Base-by-base conservation (phyloP, 495 filamentous ascomycete species). In the Aspergillus baeticus region DNA sequence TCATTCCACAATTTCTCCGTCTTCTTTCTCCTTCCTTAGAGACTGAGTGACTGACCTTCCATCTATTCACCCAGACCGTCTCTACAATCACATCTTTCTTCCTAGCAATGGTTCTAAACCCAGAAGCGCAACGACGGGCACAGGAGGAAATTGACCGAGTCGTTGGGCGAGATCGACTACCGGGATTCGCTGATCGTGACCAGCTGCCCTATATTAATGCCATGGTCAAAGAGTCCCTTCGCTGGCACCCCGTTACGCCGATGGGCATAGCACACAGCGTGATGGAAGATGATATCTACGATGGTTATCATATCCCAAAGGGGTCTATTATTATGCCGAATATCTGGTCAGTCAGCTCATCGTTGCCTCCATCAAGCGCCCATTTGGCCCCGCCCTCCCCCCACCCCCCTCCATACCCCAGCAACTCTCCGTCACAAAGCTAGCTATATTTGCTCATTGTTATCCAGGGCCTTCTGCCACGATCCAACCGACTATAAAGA, bases 71-170 rank as follows among this genome's bases (percentile, higher is more conserved):
- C 8, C 35, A 69, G 66, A 70, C 67, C 1, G 65, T 68, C 17
- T 65, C 67, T 0, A 34, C 59, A 2, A 56, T 80, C 21, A 35
- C 55, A 39, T 58, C 64, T 23, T 79, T 83, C 54, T 71, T 80
- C 62, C 60, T 79, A 1, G 78, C 76, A 7, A 78, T 81, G 73
- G 67, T 61, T 0, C 26, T 79, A 3, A 79, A 69, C 59, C 81
- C 82, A 0, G 69, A 79, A 0, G 78, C 77, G 0, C 79, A 82
- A 47, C 59, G 63, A 15, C 80, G 76, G 22, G 83, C 83, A 3
- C 83, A 83, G 57, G 78, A 72, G 7, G 84, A 88, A 60, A 67
- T 89, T 37, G 83, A 87, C 60, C 57, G 63, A 11, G 75, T 84
- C 3, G 60, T 82, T 10, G 79, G 80, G 0, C 50, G 20, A 10